Evolutionary conservation across 148 eudicot species (phyloP).

Genomic region (Dysphania ambrosioides): DNA sequence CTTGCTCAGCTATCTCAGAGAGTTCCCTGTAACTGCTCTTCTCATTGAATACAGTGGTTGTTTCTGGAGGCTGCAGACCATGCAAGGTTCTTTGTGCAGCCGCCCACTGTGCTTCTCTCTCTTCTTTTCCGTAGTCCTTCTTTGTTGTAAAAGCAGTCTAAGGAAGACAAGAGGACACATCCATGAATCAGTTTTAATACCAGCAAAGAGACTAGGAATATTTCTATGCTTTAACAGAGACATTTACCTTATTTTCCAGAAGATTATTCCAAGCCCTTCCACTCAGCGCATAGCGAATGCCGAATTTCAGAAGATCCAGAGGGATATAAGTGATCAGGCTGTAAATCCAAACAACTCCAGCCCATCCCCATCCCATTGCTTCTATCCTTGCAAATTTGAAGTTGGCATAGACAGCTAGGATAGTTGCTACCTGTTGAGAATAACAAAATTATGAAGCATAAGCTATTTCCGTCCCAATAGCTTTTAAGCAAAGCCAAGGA

Average conservation of each 20-base stretch:
- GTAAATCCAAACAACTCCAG: slow-evolving; percentile 60
- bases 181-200: not conserved
- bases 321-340: slow-evolving; percentile 55
- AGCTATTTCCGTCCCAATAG: not conserved
- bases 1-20: slow-evolving; percentile 58
- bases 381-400: slow-evolving; percentile 51
- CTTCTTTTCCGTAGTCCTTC: slow-evolving; percentile 64
- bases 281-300: slow-evolving; percentile 47
- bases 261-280: slow-evolving; percentile 66
- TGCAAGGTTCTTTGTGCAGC: slow-evolving; percentile 59
- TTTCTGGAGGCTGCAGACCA: slow-evolving; percentile 62
- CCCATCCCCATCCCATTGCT: slow-evolving; percentile 79
- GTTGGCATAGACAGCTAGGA: slow-evolving; percentile 55
- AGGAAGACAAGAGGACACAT: not conserved
- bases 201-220: not conserved
- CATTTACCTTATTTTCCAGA: slow-evolving; percentile 48
- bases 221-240: not conserved
- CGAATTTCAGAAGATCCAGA: slow-evolving; percentile 56
- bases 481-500: not conserved
- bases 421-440: slow-evolving; percentile 51
- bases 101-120: slow-evolving; percentile 75
- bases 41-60: slow-evolving; percentile 29
- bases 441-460: not conserved
- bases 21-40: slow-evolving; percentile 47
- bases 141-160: slow-evolving; percentile 72